Evolutionary conservation across 2,329 filamentous ascomycete species (phyloP).

Genomic region (Rachicladosporium sp.): DNA sequence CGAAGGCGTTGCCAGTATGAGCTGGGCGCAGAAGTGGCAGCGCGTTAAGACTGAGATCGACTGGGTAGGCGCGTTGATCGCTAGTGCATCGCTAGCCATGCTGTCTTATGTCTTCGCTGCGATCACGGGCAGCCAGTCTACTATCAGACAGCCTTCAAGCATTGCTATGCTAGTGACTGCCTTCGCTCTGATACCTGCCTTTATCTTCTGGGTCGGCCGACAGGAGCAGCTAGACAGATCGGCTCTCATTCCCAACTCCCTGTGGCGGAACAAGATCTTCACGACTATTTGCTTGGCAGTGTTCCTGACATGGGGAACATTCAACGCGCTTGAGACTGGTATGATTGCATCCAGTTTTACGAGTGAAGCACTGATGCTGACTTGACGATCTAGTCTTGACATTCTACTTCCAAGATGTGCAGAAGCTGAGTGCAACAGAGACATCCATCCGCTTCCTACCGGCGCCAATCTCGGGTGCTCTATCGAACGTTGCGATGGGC

Average conservation of each 20-base stretch:
- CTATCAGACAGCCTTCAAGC: constrained; percentile 11
- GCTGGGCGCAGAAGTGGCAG: constrained; percentile 10
- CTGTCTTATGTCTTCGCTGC: constrained; percentile 40
- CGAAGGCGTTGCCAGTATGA: constrained; percentile 9
- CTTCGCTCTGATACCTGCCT: constrained; percentile 33
- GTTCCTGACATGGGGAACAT: constrained; percentile 28
- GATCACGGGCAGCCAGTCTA: constrained; percentile 12
- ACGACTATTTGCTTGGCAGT: constrained; percentile 40
- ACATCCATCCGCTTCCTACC: constrained; percentile 28
- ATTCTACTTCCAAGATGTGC: constrained; percentile 33
- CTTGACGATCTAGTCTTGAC: constrained; percentile 25
- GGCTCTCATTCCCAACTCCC: constrained; percentile 49
- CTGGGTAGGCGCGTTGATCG: constrained; percentile 39
- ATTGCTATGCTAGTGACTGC: constrained; percentile 33
- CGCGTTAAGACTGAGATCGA: constrained; percentile 35
- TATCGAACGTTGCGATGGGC: constrained; percentile 35
- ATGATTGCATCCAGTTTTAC: neutral
- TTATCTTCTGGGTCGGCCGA: constrained; percentile 44
- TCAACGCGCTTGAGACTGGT: constrained; percentile 15
- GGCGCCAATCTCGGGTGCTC: constrained; percentile 26
- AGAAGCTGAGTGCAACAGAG: constrained; percentile 20
- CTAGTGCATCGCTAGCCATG: constrained; percentile 35
- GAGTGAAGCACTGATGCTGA: neutral
- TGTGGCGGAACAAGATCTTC: constrained; percentile 48
- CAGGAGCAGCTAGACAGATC: constrained; percentile 35